Evolutionary conservation across 179 eudicot species (phyloP), one percentile per base, ranked within the genome.

Genomic region (Amaranthus tricolor): DNA sequence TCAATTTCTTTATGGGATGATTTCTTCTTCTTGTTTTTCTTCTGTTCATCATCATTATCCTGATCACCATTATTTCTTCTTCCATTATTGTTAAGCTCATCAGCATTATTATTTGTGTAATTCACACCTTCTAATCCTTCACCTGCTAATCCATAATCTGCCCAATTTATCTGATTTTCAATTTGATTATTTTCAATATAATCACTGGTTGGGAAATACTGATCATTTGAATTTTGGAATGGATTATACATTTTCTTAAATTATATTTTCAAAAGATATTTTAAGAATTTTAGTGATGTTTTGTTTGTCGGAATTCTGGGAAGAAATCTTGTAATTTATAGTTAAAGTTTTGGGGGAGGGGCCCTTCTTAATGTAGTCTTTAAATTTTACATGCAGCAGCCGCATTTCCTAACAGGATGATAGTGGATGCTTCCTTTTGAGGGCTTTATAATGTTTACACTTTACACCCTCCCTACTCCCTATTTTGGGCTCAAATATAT

Each of bases 1-100:
- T 85, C 88, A 55, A 81, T 73, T 59, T 85, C 83, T 63, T 78
- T 81, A 66, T 81, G 86, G 0, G 73, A 40, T 11, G 71, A 54
- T 71, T 31, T 31, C 40, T 31, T 31, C 40, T 31, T 31, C 40
- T 31, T 31, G 3, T 31, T 31, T 31, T 76, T 88, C 66, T 48
- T 84, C 62, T 74, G 64, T 7, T 73, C 66, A 59, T 79, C 72
- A 48, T n/a, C 62, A 52, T 65, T 60, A 44, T 63, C 17, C 54
- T 49, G 61, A 58, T 6, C 17, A 54, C 44, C 31, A 31, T 52
- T 64, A 80, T 31, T 31, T 31, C 40, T 31, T 31, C 40, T 31
- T 31, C 40, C 40, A 31, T 31, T 31, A 31, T 1, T 31, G 3
- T 31, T 31, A 31, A 31, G 2, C 40, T 31, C 40, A n/a, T n/a